Conservation (phyloP, 2,329 filamentous ascomycete species). For the Ceratocystis albifundus region DNA sequence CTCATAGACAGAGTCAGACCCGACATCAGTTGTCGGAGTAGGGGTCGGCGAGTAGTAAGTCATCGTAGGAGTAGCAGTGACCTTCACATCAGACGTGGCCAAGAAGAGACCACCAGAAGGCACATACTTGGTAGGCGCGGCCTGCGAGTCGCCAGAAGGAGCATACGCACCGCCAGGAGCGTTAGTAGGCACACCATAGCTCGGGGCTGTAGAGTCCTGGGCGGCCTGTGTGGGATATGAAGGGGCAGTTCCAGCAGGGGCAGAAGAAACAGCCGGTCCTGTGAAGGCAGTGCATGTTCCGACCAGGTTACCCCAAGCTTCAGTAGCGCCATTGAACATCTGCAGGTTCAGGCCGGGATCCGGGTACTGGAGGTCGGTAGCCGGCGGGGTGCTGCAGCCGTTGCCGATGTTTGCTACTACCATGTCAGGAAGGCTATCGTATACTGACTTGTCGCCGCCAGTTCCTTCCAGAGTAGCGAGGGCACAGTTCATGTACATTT, state of each 20-base stretch:
- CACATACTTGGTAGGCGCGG: constrained; percentile 23
- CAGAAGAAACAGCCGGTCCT: constrained; percentile 26
- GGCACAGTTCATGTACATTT: constrained; percentile 97
- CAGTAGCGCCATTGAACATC: constrained; percentile 33
- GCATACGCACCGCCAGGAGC: neutral
- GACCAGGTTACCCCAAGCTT: constrained; percentile 29
- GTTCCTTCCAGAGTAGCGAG: constrained; percentile 53
- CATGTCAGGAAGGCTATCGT: constrained; percentile 55
- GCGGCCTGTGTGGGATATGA: constrained; percentile 25
- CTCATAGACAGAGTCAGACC: constrained; percentile 17
- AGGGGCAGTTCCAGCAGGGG: constrained; percentile 26
- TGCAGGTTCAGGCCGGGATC: constrained; percentile 48
- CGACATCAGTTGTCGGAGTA: constrained; percentile 20
- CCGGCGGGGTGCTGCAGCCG: constrained; percentile 41
- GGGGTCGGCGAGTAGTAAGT: neutral
- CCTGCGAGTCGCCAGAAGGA: neutral
- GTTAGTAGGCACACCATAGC: neutral
- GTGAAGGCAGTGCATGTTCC: constrained; percentile 26
- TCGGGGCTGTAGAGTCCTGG: constrained; percentile 23
- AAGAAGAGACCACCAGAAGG: constrained; percentile 34
- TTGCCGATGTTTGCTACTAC: constrained; percentile 55
- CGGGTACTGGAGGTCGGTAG: constrained; percentile 48
- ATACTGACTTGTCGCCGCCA: constrained; percentile 40
- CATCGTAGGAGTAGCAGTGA: constrained; percentile 22
- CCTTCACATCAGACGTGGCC: constrained; percentile 27